Percentiles rank a stretch among this genome's conserved stretches.
phyloP scores from a whole-genome alignment of 1,284 basidiomycete genomes.

The Moesziomyces antarcticus region DNA sequence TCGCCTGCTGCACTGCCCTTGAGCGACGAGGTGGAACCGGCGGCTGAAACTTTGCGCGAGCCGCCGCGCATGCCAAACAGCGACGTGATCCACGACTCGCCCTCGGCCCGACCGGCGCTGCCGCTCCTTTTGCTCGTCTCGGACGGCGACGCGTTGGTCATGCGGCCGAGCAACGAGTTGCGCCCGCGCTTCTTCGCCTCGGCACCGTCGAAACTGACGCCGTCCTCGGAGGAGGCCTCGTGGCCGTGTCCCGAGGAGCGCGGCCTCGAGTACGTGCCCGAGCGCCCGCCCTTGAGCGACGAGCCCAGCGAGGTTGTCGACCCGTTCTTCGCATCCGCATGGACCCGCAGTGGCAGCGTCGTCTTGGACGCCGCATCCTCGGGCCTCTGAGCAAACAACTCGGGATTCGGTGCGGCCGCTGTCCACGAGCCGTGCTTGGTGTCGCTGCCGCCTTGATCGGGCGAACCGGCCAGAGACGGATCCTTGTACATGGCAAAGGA shows the following conservation, averaged over 20 bases:
- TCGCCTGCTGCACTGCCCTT: not conserved
- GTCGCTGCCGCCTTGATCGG: slow-evolving; percentile 26
- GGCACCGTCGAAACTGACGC: slow-evolving; percentile 15
- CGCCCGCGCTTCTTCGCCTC: slow-evolving; percentile 22
- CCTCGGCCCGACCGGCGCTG: slow-evolving; percentile 14
- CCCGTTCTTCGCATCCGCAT: slow-evolving; percentile 9
- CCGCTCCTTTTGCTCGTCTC: slow-evolving; percentile 20
- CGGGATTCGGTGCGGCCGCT: slow-evolving; percentile 19
- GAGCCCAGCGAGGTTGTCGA: slow-evolving; percentile 29
- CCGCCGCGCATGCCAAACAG: slow-evolving; percentile 14
- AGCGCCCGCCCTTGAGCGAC: slow-evolving; percentile 13
- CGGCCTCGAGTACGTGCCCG: slow-evolving; percentile 22
- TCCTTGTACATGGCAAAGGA: slow-evolving; percentile 27
- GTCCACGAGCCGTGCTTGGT: slow-evolving; percentile 36
- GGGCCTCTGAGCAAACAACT: slow-evolving; percentile 14
- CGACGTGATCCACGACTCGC: slow-evolving; percentile 28
- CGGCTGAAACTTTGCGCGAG: slow-evolving; percentile 7
- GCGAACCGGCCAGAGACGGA: slow-evolving; percentile 14
- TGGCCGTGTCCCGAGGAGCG: slow-evolving; percentile 17
- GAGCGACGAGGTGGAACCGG: slow-evolving; percentile 4
- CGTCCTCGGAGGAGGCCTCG: slow-evolving; percentile 32
- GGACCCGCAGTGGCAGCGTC: slow-evolving; percentile 6
- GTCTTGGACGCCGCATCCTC: slow-evolving; percentile 1
- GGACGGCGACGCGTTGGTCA: slow-evolving; percentile 19
- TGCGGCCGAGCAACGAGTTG: slow-evolving; percentile 19